Percentiles rank a stretch among this genome's conserved stretches.
Conservation (phyloP, 225 moss, liverwort and hornwort genomes). For the Thuidium tamariscinum region DNA sequence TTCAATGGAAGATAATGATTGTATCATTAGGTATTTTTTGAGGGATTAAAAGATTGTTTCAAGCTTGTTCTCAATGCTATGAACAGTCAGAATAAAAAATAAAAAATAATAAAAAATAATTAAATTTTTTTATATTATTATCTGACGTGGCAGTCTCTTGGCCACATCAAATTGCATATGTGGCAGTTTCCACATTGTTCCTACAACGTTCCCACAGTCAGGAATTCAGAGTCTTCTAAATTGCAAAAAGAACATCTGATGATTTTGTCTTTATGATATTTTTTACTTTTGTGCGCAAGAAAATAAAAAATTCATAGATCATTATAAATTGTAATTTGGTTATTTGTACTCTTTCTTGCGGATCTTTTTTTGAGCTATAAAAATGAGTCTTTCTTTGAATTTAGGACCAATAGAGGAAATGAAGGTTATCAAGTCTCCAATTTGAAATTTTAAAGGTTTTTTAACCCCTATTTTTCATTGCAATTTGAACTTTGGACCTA, state of each 20-base stretch:
- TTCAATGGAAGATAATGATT: neutral
- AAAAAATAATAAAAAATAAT: no score
- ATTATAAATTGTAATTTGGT: fast-evolving
- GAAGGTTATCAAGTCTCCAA: neutral
- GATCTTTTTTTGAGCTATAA: neutral
- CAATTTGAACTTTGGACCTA: neutral
- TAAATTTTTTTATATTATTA: no score
- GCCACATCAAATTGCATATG: no score
- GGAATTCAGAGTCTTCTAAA: no score
- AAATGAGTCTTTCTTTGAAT: neutral
- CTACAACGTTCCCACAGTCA: no score
- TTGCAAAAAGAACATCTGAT: no score
- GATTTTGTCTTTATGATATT: neutral
- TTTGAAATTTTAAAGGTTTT: neutral
- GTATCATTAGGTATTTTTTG: neutral
- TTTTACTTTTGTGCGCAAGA: neutral
- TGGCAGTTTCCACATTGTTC: no score
- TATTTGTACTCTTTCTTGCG: neutral
- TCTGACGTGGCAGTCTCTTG: no score
- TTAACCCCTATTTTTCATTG: neutral
- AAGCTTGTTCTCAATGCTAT: no score
- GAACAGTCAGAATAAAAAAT: no score
- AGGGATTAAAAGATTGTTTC: no score
- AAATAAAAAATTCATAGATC: neutral
- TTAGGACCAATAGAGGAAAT: neutral